phyloP scores from a whole-genome alignment of 164 flowering plant genomes.

The Chimonanthus praecox region DNA sequence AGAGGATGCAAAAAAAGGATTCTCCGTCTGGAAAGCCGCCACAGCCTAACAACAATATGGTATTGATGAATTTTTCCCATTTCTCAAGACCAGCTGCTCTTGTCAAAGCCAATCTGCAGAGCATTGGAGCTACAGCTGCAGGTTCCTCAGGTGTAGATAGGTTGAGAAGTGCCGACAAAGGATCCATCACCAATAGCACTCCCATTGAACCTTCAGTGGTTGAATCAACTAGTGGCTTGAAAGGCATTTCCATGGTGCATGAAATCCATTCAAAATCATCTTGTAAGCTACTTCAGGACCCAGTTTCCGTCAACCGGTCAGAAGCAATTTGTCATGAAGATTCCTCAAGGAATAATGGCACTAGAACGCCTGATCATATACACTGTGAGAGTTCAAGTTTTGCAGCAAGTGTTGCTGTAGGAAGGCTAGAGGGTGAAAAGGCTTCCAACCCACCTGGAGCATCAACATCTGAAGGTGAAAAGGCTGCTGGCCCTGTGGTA shows the following conservation, averaged over 20 bases:
- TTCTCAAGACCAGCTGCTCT: constrained; percentile 62
- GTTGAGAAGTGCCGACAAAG: constrained; percentile 30
- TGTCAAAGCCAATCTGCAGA: constrained; percentile 40
- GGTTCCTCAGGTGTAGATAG: constrained; percentile 22
- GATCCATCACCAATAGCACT: constrained; percentile 19
- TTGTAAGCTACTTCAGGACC: constrained; percentile 26
- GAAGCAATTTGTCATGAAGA: constrained; percentile 25
- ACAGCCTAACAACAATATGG: constrained; percentile 21
- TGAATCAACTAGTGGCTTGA: constrained; percentile 21
- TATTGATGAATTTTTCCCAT: constrained; percentile 61
- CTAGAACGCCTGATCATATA: constrained; percentile 16
- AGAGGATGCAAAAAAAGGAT: constrained; percentile 32
- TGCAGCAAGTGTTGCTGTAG: constrained; percentile 26
- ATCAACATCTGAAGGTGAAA: constrained; percentile 73
- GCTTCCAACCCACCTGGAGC: constrained; percentile 43
- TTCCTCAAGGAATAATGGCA: constrained; percentile 18
- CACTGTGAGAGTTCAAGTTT: constrained; percentile 21
- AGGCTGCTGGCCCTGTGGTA: constrained; percentile 38
- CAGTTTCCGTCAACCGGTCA: constrained; percentile 18
- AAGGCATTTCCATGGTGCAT: constrained; percentile 11
- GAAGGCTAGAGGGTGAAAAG: constrained; percentile 33
- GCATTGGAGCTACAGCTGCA: constrained; percentile 16
- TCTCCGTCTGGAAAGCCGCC: constrained; percentile 8
- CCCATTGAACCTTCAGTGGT: constrained; percentile 22
- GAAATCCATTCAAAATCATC: constrained; percentile 21